Evolutionary conservation across 2,329 filamentous ascomycete species (phyloP), one percentile per base, ranked within the genome.

Genomic region (Exophiala xenobiotica): DNA sequence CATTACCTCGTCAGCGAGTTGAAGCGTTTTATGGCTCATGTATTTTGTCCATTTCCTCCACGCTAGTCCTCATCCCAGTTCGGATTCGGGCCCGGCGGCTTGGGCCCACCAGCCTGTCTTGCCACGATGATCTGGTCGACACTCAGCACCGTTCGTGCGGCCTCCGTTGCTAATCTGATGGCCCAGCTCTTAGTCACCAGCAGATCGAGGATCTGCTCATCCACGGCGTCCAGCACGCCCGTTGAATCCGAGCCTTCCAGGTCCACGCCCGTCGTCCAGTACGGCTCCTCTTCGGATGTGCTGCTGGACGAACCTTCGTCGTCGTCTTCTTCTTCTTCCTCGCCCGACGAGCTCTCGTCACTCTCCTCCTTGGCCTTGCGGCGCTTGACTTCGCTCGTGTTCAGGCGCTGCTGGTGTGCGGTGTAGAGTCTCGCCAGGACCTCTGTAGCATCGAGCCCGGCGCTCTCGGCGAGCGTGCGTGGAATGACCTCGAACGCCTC

Each of bases 111-210:
- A 41, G 95, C 93, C 76, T 97, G 93, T 74, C 92, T 85, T 58
- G 95, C 91, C 51, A 99, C 93, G 68, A 99, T 99, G 67, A 99
- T 99, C 76, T 99, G 95, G 73, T 99, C 93, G 31, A 99, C 93
- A 41, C 90, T 95, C 59, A 99, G 77, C 23, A 99, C 87, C 41
- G 93, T 99, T 65, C 93, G 82, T 46, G 90, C 92, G 33, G 93
- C 87, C 74, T 99, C 93, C 19, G 92, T 96, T 29, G 93, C 95
- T 59, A 99, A 79, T 76, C 93, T 93, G 72, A 99, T 96, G 40
- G 93, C 93, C 92, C 91, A 97, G 67, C 85, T 86, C 81, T 99
- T 99, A 60, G 87, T 85, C 55, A 91, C 83, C 74, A 97, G 80
- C 37, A 99, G 79, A 68, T 99, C 95, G 49, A 99, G 78, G 61